These are phyloP conservation scores for Phycomyces blakesleeanus DNA, from an alignment of 192 early-diverging fungal genomes.

Conservation along the genomic window DNA sequence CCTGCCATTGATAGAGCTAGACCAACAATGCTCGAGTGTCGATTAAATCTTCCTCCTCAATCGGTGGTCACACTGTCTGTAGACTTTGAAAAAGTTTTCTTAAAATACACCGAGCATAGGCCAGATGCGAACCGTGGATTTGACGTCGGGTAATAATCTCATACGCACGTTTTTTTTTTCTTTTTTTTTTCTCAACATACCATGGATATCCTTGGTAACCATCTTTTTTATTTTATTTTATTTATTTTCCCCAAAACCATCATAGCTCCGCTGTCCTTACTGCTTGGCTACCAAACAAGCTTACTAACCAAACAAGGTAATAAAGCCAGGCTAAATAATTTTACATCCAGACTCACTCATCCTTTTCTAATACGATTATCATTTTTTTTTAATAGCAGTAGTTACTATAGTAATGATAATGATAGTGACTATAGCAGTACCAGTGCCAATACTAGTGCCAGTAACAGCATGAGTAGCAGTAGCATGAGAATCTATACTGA, in stretches of 20 bases:
- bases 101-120: slow-evolving; percentile 94
- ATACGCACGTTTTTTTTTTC: neutral
- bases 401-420: neutral
- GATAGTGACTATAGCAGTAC: neutral
- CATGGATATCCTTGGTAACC: neutral
- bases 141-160: slow-evolving; percentile 69
- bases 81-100: slow-evolving; percentile 87
- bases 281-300: slow-evolving; percentile 15
- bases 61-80: slow-evolving; percentile 66
- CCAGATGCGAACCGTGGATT: slow-evolving; percentile 97
- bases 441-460: too few species aligned
- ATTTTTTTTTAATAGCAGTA: neutral
- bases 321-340: neutral
- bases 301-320: too few species aligned
- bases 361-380: too few species aligned
- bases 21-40: slow-evolving; percentile 77
- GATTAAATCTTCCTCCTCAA: slow-evolving; percentile 62
- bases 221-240: slow-evolving; percentile 6
- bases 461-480: too few species aligned
- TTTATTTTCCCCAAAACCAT: too few species aligned
- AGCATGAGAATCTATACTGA: slow-evolving; percentile 70
- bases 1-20: slow-evolving; percentile 77
- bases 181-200: neutral
- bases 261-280: slow-evolving; percentile 55
- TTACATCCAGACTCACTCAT: neutral